Conservation (phyloP, 306 rosid species). For the Cucurbita pepo region DNA sequence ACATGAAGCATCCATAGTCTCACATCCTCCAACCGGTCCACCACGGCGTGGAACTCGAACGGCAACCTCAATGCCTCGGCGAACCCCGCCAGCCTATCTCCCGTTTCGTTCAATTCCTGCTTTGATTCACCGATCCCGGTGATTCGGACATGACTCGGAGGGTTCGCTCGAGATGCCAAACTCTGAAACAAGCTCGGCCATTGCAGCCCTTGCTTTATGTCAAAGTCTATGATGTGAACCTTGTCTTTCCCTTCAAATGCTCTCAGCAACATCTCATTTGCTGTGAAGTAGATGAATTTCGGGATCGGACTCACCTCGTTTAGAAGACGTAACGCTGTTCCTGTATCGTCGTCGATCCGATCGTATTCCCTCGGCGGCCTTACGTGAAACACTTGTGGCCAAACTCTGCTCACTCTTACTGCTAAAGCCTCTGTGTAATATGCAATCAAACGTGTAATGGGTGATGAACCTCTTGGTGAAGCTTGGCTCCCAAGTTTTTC, state of each 20-base stretch:
- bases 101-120: constrained; percentile 81
- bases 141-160: constrained; percentile 82
- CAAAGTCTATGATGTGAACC: constrained; percentile 93
- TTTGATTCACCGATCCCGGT: constrained; percentile 89
- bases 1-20: constrained; percentile 99
- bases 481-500: constrained; percentile 69
- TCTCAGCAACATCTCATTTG: constrained; percentile 71
- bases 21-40: constrained; percentile 91
- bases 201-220: constrained; percentile 83
- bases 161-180: constrained; percentile 58
- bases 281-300: constrained; percentile 79
- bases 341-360: constrained; percentile 58
- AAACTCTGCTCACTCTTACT: constrained; percentile 54
- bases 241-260: constrained; percentile 94
- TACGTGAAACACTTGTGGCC: constrained; percentile 82
- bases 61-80: constrained; percentile 74
- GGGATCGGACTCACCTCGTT: constrained; percentile 80
- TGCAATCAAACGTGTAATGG: constrained; percentile 57
- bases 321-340: constrained; percentile 52
- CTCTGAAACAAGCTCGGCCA: constrained; percentile 97
- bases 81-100: constrained; percentile 75
- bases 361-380: constrained; percentile 62
- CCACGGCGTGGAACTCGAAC: constrained; percentile 86
- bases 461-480: constrained; percentile 45
- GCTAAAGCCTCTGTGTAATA: constrained; percentile 87